Base-by-base conservation (phyloP, 768 basidiomycete species). In the Epithele typhae region DNA sequence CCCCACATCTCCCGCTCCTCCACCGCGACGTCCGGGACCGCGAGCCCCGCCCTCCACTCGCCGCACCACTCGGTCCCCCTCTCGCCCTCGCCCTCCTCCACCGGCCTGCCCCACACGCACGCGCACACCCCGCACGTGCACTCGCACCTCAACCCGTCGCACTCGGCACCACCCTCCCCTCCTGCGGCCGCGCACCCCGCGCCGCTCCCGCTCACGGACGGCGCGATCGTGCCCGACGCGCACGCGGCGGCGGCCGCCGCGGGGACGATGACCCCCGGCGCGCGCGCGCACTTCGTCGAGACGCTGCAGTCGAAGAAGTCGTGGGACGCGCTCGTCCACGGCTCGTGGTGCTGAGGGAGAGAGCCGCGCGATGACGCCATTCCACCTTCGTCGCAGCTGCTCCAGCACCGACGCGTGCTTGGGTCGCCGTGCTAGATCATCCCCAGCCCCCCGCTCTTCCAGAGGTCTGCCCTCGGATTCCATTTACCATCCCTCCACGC, bases 281-380 rank as follows among this genome's bases (percentile, higher is more conserved):
- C 25, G 19, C 68, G 69, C 37, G 66, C 72, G 37, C 76, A 71
- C 57, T 77, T 80, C 54, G 58, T 83, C 48, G 68, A 76, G 60
- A 76, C 78, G 34, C 61, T 83, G 45, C 74, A 78, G 58, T 69
- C 69, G 22, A 80, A 82, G 65, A 76, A 76, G 43, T 78, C 79
- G 7, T 83, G 78, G 78, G 81, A 83, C 49, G 79, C 80, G 2
- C 63, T 83, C 44, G 77, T 83, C 32, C 81, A 83, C 56, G 81
- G 81, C 21, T 77, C 78, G 25, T 81, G 78, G 58, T 73, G 79
- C 12, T 80, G 14, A 30, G 27, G 27, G 8, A 30, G 8, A 7
- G 27, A 30, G 8, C n/a, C n/a, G n/a, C n/a, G n/a, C n/a, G n/a
- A n/a, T n/a, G n/a, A n/a, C n/a, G n/a, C n/a, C n/a, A n/a, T n/a